Conservation (phyloP, 495 filamentous ascomycete genomes). For the Xylaria palmicola region DNA sequence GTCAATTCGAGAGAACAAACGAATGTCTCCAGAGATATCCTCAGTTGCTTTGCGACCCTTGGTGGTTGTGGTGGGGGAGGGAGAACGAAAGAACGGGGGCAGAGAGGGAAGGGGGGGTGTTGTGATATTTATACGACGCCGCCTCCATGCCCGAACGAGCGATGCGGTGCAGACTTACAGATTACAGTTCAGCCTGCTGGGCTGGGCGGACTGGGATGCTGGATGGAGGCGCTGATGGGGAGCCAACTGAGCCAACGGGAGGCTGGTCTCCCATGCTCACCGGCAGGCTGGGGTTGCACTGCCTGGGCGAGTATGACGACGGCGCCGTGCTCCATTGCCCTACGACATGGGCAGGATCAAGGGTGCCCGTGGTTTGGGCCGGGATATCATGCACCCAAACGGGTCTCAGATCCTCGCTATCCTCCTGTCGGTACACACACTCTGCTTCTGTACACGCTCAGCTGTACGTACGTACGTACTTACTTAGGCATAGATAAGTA, state of each 20-base stretch:
- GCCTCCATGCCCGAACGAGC: neutral
- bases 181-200: constrained; percentile 14
- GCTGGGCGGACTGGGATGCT: constrained; percentile 6
- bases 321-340: neutral
- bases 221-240: constrained; percentile 7
- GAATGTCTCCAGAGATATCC: constrained; percentile 44
- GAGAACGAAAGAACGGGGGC: constrained; percentile 32
- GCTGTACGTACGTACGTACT: neutral
- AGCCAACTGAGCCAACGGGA: constrained; percentile 5
- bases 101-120: constrained; percentile 25
- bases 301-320: constrained; percentile 7
- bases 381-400: constrained; percentile 4
- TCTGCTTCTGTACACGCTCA: neutral
- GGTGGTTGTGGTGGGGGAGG: constrained; percentile 47
- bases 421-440: too few species aligned
- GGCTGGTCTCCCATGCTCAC: neutral
- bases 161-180: too few species aligned
- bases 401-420: neutral
- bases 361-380: neutral
- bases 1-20: constrained; percentile 31
- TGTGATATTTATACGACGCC: constrained; percentile 42
- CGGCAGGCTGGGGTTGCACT: constrained; percentile 11
- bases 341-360: neutral
- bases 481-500: neutral
- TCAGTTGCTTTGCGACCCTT: constrained; percentile 52